Evolutionary conservation across 1,139 yeast genomes (phyloP).

Genomic region (Spencermartinsiella ligniputridi): DNA sequence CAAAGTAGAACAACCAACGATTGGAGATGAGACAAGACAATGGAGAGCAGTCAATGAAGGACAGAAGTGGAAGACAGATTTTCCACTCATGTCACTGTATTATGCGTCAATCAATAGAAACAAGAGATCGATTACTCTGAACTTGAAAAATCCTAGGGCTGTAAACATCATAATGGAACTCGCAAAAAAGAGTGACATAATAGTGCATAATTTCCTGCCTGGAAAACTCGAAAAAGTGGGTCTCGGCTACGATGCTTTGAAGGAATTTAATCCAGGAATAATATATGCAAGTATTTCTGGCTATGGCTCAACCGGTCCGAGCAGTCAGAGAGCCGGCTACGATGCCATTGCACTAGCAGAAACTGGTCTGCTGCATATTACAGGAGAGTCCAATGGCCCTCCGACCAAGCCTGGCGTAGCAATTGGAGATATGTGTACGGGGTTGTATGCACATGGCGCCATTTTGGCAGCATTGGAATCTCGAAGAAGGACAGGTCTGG

Average conservation of each 20-base stretch:
- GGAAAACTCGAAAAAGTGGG: constrained; percentile 36
- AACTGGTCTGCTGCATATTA: constrained; percentile 40
- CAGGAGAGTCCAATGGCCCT: constrained; percentile 37
- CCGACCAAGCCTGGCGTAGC: constrained; percentile 42
- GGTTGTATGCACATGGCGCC: constrained; percentile 36
- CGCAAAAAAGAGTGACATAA: constrained; percentile 32
- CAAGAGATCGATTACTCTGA: constrained; percentile 36
- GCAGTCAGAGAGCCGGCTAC: constrained; percentile 36
- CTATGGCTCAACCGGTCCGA: constrained; percentile 36
- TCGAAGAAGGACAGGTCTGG: constrained; percentile 31
- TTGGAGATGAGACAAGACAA: constrained; percentile 40
- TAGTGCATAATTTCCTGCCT: constrained; percentile 39
- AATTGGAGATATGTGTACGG: constrained; percentile 40
- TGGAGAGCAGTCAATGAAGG: constrained; percentile 42
- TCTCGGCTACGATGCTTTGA: constrained; percentile 30
- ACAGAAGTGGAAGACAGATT: constrained; percentile 13
- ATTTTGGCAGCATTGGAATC: constrained; percentile 36
- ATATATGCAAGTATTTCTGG: constrained; percentile 39
- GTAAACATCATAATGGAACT: constrained; percentile 30
- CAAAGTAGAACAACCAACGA: constrained; percentile 38
- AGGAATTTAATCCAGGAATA: constrained; percentile 26
- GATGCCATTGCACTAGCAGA: constrained; percentile 43
- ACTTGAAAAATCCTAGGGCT: constrained; percentile 34
- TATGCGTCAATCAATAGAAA: constrained; percentile 36
- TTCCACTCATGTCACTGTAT: constrained; percentile 36